These are phyloP conservation scores for Plasmopara muralis DNA, from an alignment of 352 stramenopile species.

Conservation along the genomic window DNA sequence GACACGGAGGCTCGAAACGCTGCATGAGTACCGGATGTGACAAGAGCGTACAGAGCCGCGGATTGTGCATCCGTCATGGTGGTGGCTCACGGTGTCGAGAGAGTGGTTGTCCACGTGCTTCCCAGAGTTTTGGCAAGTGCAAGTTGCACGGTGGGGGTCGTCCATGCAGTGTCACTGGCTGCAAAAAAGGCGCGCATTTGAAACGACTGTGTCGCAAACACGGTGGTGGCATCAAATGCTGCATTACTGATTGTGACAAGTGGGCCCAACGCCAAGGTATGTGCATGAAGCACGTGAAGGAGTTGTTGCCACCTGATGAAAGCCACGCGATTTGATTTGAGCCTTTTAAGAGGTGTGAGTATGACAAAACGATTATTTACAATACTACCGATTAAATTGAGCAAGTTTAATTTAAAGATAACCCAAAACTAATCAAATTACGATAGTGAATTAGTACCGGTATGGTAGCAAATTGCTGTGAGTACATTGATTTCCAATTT, in stretches of 20 bases:
- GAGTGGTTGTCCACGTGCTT: conserved; percentile 25
- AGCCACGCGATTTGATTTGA: too few species aligned
- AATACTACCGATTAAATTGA: too few species aligned
- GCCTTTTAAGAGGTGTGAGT: too few species aligned
- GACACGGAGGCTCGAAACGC: conserved; percentile 64
- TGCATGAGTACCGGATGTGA: conserved; percentile 50
- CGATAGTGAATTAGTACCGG: too few species aligned
- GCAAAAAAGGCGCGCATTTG: conserved; percentile 67
- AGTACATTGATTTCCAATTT: too few species aligned
- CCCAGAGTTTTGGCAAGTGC: conserved; percentile 62
- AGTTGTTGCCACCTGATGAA: background rate
- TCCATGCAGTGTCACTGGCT: conserved; percentile 42
- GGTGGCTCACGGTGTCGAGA: conserved; percentile 59
- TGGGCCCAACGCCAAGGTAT: conserved; percentile 69
- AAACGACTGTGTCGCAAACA: conserved; percentile 75
- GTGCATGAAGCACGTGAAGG: conserved; percentile 59
- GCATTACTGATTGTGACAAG: conserved; percentile 52
- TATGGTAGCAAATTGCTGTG: too few species aligned
- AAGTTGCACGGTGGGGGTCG: conserved; percentile 41
- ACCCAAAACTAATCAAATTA: too few species aligned
- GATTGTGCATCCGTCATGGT: conserved; percentile 41
- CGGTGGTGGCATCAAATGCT: conserved; percentile 71
- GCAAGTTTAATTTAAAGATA: too few species aligned
- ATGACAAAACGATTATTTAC: too few species aligned
- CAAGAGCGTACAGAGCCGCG: conserved; percentile 67